Base-by-base conservation (phyloP, 495 filamentous ascomycete species). In the Rusavskia elegans region DNA sequence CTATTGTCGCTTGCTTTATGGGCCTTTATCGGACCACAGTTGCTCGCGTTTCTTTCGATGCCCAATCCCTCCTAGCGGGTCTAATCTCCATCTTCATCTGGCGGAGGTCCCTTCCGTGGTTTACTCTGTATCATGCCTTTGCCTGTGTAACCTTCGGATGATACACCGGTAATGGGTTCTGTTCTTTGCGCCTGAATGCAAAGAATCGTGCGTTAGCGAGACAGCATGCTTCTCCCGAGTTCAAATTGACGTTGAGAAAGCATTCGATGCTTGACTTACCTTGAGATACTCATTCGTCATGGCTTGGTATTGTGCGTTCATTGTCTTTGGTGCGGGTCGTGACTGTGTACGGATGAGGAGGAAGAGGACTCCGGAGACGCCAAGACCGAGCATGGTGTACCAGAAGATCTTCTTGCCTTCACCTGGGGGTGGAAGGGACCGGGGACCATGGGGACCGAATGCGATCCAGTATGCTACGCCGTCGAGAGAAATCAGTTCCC, bases 291-390 rank as follows among this genome's bases (percentile, higher is more conserved):
- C 92, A 68, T 97, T 90, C 54, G 79, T 76, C 52, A 80, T 82
- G 74, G 95, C 87, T 73, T 97, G 85, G 72, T 79, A 97, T 71
- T 98, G 92, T 76, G 85, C 84, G 69, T 71, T 89, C 87, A 98
- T 90, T 59, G 92, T 95, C 68, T 69, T 72, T 49, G 92, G 92
- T 48, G 77, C 57, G 36, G 77, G 73, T 63, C 80, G 77, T 55
- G 83, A 85, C 62, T 80, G 77, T 39, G 68, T 21, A 55, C 83
- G 81, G 63, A 85, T 72, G 57, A 58, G 49, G 58, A 71, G 72
- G 70, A 92, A 89, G 65, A 92, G 23, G 53, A 65, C 68, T 59
- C 87, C 67, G 59, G 78, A 79, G 59, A 68, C 68, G 49, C 66
- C 64, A 51, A 83, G 55, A 59, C 84, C 82, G 61, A 80, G 55